Evolutionary conservation across 306 rosid species (phyloP), one percentile per base, ranked within the genome.

Genomic region (Lupinus albus): DNA sequence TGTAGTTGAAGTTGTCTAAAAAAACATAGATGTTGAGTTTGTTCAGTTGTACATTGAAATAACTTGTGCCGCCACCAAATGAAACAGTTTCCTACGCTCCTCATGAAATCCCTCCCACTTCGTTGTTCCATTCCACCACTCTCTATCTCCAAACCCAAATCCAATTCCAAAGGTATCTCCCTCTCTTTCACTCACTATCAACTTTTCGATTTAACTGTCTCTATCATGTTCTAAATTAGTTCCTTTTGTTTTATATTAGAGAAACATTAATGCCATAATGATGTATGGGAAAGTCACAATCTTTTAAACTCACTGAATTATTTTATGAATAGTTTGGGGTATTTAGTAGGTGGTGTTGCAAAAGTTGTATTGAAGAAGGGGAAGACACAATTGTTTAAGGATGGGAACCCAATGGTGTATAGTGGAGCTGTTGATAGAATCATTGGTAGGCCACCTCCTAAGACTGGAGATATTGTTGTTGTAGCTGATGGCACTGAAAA

Each of bases 341-440:
- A 25, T 61, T 77, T 78, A 78, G 80, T 79, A 93, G 98, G 30
- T 25, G 4, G 96, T 53, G 41, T 87, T 77, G 95, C 96, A 15
- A 92, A 81, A 82, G 93, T 92, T 59, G 95, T 92, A 13, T 84
- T 92, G 5, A 92, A 92, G 63, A 92, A 87, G 78, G 98, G 95
- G 69, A 92, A 92, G 86, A 80, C 98, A 15, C 96, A 92, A 17
- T 85, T 89, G 70, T 92, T 92, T 80, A 92, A 92, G 86, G 95
- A 87, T 84, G 98, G 98, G 11, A 92, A 91, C 68, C 96, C 98
- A 28, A 92, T 89, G 96, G 96, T 89, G 33, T 89, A 92, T 71
- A 89, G 98, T 66, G 96, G 98, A 56, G 98, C 98, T 4, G 91
- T 87, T 41, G 98, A 89, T 74, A 86, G 96, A 84, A 86, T 92